Evolutionary conservation across 176 grass and related monocot species (phyloP), one percentile per base, ranked within the genome.

Genomic region (Avena insularis): DNA sequence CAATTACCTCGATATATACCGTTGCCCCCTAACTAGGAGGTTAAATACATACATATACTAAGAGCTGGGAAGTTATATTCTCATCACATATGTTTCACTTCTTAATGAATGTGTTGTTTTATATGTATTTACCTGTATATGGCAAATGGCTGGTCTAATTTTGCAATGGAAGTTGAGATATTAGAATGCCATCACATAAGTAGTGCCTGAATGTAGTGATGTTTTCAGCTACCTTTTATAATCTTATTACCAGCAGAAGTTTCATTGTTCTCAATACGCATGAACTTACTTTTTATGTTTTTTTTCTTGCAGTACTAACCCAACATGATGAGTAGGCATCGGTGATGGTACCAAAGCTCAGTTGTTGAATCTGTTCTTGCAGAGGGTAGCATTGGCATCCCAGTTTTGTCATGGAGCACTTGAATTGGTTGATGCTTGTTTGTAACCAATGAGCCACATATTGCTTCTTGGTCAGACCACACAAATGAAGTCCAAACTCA

Each of bases 261-360:
- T 33, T 56, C 20, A 21, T 78, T 53, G 0, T 19, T 64, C 8
- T 49, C 16, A 29, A 85, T 77, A 71, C 21, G 3, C 29, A 36
- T 1, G 15, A 79, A 79, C 58, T 86, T 77, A n/a, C 3, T 71
- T 7, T 36, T 80, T 19, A 3, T 35, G 33, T 51, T 19, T 75
- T 76, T 79, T 20, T 60, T 38, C 12, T 88, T 81, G 82, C 90
- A 91, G 90, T 85, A 77, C 82, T 88, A 81, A 87, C 85, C 61
- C 74, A 83, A 85, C 60, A 91, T 82, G 60, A 88, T 82, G 60
- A 88, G 29, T 88, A 91, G 76, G 46, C 15, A 17, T 43, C 40
- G 40, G 61, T 63, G 15, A 61, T 73, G 45, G 75, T 68, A 76
- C 69, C 40, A 69, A 43, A 69, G 19, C 55, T 79, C 46, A 49